phyloP scores from a whole-genome alignment of 805 yeast species.

The Ogataea glucozyma region DNA sequence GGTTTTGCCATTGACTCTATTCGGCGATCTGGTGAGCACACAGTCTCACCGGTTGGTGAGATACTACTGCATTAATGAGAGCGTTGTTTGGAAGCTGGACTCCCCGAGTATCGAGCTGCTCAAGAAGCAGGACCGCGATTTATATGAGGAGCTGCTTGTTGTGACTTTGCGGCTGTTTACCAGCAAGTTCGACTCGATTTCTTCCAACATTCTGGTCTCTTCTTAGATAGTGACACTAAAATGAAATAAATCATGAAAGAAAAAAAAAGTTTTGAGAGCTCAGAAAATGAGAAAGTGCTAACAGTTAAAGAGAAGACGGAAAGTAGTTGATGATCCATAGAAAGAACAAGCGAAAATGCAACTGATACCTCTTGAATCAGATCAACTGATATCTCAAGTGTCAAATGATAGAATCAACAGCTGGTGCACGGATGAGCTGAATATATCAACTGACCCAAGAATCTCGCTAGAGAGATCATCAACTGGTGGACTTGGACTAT shows the following conservation, averaged over 20 bases:
- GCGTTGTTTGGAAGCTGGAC: constrained; percentile 69
- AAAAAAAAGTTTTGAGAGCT: background rate
- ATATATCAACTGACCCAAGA: constrained; percentile 8
- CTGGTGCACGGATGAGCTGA: background rate
- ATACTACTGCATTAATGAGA: constrained; percentile 45
- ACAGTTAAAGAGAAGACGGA: background rate
- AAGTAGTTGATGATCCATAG: too few relatives aligned
- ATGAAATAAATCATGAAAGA: background rate
- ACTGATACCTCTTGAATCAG: too few relatives aligned
- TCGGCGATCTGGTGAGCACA: constrained; percentile 57
- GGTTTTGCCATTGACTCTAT: constrained; percentile 71
- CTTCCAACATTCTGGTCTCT: constrained; percentile 69
- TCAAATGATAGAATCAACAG: background rate
- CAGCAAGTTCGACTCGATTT: constrained; percentile 70
- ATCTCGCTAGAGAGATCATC: constrained; percentile 20
- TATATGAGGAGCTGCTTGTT: constrained; percentile 63
- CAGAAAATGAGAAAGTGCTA: too few relatives aligned
- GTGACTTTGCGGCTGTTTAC: constrained; percentile 64
- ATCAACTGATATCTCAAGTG: background rate
- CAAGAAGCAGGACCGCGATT: constrained; percentile 47
- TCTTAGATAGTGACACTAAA: constrained; percentile 10
- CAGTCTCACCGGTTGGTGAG: constrained; percentile 42
- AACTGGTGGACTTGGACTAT: constrained; percentile 41
- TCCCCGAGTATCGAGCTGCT: constrained; percentile 46
- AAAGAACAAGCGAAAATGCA: too few relatives aligned